Evolutionary conservation across 306 rosid genomes (phyloP), one percentile per base, ranked within the genome.

Genomic region (Prunus padus): DNA sequence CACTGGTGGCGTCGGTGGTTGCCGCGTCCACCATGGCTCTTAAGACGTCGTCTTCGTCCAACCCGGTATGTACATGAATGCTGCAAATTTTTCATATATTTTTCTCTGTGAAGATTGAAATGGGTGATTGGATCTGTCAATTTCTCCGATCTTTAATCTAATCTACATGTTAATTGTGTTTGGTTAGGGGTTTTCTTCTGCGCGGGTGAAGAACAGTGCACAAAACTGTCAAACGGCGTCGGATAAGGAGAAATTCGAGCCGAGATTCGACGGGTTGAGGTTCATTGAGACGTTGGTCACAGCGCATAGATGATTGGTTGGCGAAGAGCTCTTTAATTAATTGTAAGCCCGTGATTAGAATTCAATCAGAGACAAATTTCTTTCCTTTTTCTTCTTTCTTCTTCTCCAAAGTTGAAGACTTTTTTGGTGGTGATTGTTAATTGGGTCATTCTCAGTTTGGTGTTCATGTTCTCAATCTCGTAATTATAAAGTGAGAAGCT

Each of bases 271-370:
- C 71, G 98, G 98, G 5, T 81, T 95, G 86, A 90, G 92, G 26
- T 95, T 95, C 87, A 90, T 92, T 25, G 97, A 95, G 77, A 95
- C 98, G 55, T 75, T 95, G 42, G 89, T 95, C 55, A 95, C 98
- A 44, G 98, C 98, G 14, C 98, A 95, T 72, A 83, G 98, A 84
- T 95, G 83, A 84, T 11, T 3, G 1, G 1, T 45, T 11, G 5
- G 71, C 28, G 62, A 28, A 54, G 51, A 22, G 78, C 40, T n/a
- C 26, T 11, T 11, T 16, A 51, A 31, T 47, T 22, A 14, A n/a
- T 33, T 50, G 59, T 50, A 63, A 64, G 54, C 46, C 60, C 4
- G 19, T 42, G 30, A 44, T 61, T 60, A 42, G 76, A 15, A 44
- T 40, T 42, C 55, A 37, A 37, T 37, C 9, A 23, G 44, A 59